Base-by-base conservation (phyloP, 2,329 filamentous ascomycete species). In the Hirsutella rhossiliensis region DNA sequence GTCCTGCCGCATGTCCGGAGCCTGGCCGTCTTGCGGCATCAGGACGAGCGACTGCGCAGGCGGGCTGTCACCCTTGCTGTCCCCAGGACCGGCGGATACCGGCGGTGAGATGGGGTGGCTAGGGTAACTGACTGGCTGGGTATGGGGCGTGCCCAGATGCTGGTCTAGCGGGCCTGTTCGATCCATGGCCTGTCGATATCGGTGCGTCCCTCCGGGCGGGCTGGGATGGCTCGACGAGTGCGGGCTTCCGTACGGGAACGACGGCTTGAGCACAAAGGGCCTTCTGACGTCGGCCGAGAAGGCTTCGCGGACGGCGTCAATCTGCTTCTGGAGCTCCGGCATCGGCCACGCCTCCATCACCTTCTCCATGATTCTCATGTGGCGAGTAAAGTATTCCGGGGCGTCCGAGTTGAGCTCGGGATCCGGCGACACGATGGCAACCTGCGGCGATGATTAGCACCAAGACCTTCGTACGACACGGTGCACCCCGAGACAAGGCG, bases 341-440 rank as follows among this genome's bases (percentile, higher is more conserved):
- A 94, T 87, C 2, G 87, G 84, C 84, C 87, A 94, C 5, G 81
- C 80, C 9, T 76, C 73, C 58, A 87, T 85, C 53, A 88, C 92
- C 51, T 80, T 82, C 61, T 97, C 90, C 46, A 97, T 70, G 32
- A 97, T 82, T 44, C 89, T 80, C 90, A 97, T 96, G 55, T 96
- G 89, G 40, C 90, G 76, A 2, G 87, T 84, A 56, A 97, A 97
- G 59, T 84, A 97, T 48, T 90, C 84, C 29, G 86, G 77, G 6
- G 90, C 87, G 60, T 95, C 87, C 0, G 73, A 70, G 58, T 92
- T 89, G 45, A 95, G 76, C 34, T 92, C 85, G 1, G 87, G 85
- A 59, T 97, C 89, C 17, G 92, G 90, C 17, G 88, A 96, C 13
- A 89, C 94, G 48, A 96, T 82, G 5, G 89, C 89, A 52, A 95